Evolutionary conservation across 2,329 filamentous ascomycete species (phyloP).

Genomic region (Aspergillus sp.): DNA sequence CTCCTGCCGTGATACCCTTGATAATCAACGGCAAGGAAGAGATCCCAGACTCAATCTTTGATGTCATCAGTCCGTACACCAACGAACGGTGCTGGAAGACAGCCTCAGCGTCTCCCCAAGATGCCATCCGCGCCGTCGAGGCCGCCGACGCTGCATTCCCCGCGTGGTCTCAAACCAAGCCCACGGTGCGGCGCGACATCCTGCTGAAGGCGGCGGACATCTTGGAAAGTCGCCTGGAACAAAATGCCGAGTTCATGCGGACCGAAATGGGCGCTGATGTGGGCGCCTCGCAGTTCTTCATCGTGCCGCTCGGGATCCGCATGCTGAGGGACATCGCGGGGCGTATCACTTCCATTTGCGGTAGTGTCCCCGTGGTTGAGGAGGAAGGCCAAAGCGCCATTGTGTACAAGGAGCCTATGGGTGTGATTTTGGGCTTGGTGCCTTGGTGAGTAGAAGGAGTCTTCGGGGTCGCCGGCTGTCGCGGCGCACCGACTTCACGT

Average conservation of each 20-base stretch:
- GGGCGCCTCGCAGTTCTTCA: slow-evolving; percentile 29
- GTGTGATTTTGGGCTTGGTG: slow-evolving; percentile 73
- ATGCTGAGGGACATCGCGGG: slow-evolving; percentile 53
- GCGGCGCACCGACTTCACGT: no score
- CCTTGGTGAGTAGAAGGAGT: slow-evolving; percentile 61
- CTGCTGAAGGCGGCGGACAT: slow-evolving; percentile 69
- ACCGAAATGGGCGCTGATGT: slow-evolving; percentile 54
- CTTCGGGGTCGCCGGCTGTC: no score
- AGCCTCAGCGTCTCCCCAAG: slow-evolving; percentile 50
- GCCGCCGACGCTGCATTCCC: slow-evolving; percentile 65
- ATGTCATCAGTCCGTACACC: slow-evolving; percentile 55
- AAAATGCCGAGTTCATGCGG: slow-evolving; percentile 59
- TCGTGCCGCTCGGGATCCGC: slow-evolving; percentile 30
- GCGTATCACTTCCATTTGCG: slow-evolving; percentile 47
- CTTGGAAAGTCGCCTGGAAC: slow-evolving; percentile 41
- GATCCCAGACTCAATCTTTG: slow-evolving; percentile 29
- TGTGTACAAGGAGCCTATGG: slow-evolving; percentile 71
- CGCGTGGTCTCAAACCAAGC: slow-evolving; percentile 64
- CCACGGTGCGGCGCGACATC: slow-evolving; percentile 64
- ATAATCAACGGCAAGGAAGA: slow-evolving; percentile 41
- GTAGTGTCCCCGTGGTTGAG: slow-evolving; percentile 49
- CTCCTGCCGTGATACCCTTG: slow-evolving; percentile 30
- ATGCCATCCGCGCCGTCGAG: slow-evolving; percentile 46
- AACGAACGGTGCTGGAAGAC: slow-evolving; percentile 54
- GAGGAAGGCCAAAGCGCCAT: slow-evolving; percentile 60